Base-by-base conservation (phyloP, 1,284 basidiomycete species). In the Neonothopanus nambi region DNA sequence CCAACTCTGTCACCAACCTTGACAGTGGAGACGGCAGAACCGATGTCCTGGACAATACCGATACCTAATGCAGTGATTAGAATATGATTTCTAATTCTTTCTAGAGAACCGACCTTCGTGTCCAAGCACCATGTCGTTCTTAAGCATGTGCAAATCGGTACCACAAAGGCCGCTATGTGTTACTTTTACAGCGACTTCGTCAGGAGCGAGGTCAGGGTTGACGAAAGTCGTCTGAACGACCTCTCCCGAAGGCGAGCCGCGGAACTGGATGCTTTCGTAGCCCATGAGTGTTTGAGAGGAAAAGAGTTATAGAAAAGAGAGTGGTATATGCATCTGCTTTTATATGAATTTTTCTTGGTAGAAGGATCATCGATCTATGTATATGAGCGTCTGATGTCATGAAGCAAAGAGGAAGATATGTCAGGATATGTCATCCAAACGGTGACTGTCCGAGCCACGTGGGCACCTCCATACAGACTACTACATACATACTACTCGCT, bases 21-120 rank as follows among this genome's bases (percentile, higher is more conserved):
- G 70, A 83, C 73, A 51, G 70, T 74, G 36, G 68, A 71, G 47
- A 81, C 79, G 35, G 76, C 70, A n/a, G 70, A 62, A 11, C 78
- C 78, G 48, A 80, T 70, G 37, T 73, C 70, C 15, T 71, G 67
- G 45, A 78, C 80, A 8, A 69, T 73, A 28, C 82, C 81, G 53
- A 81, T 67, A 23, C 42, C 55, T 57, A n/a, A 33, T 26, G 13
- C 21, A 18, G n/a, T n/a, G n/a, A n/a, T n/a, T n/a, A n/a, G n/a
- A n/a, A n/a, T n/a, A n/a, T n/a, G n/a, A n/a, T n/a, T n/a, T n/a
- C n/a, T n/a, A n/a, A n/a, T n/a, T n/a, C n/a, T n/a, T n/a, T n/a
- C n/a, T n/a, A n/a, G n/a, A n/a, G n/a, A n/a, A n/a, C n/a, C n/a
- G n/a, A n/a, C n/a, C n/a, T n/a, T n/a, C 21, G 13, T 36, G 8